Base-by-base conservation (phyloP, 2,329 filamentous ascomycete species). In the Cercospora canescens region DNA sequence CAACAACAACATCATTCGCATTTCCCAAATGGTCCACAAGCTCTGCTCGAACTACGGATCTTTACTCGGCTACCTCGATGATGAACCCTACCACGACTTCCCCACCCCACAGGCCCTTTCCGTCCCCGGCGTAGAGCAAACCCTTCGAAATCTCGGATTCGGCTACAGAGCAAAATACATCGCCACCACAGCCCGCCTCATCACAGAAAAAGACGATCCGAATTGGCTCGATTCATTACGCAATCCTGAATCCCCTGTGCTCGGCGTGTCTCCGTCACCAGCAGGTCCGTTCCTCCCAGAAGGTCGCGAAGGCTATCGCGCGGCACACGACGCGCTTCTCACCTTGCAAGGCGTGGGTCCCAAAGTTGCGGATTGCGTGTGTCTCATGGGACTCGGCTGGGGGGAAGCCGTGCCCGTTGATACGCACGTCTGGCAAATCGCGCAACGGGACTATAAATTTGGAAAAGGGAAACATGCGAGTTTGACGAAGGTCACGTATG, bases 391-490 rank as follows among this genome's bases (percentile, higher is more conserved):
- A 0, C 81, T 99, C 14, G 94, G 94, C 30, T 99, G 96, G 94
- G 91, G 91, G 34, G 94, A 98, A 79, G 89, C 94, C 2, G 94
- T 99, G 1, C 95, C 95, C 0, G 92, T 99, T 34, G 95, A 99
- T 78, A 99, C 96, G 1, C 96, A 99, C 79, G 93, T 99, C 12
- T 98, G 94, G 94, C 94, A 98, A 81, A 98, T 99, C 75, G 96
- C 95, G 0, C 92, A 96, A 77, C 86, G 95, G 61, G 95, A 99
- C 78, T 99, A 99, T 81, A 93, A 90, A 66, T 96, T 99, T 73
- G 92, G 92, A 6, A 92, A 89, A 73, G 88, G 87, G 8, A 94
- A 92, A 75, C 85, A 91, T 67, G 94, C 93, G 75, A 94, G 92
- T 55, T 84, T 99, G 68, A 97, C 91, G 14, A 96, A 96, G 76